Base-by-base conservation (phyloP, 805 yeast genomes). In the Hemisphaericaspora nanyangensis region DNA sequence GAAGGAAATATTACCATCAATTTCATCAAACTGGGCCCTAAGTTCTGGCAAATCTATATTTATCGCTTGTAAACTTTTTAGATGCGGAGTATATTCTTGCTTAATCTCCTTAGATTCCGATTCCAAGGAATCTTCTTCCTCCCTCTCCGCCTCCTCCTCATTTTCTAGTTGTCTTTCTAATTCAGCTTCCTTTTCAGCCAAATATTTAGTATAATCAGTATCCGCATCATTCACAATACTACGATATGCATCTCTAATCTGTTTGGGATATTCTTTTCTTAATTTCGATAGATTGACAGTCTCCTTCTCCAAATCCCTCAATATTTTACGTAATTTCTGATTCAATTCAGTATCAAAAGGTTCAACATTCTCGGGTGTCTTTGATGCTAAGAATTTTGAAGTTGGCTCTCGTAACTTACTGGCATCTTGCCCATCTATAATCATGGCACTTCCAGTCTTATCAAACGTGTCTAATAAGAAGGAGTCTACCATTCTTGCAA, bases 291-390 rank as follows among this genome's bases (percentile, higher is more conserved):
- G 73, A 40, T 67, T 71, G 1, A 78, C 71, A 0, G 87, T 77
- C 44, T 75, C 76, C 34, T 70, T 72, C 46, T 86, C 95, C 42
- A 85, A 80, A 28, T 72, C 68, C 35, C 70, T 70, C 45, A 84
- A 76, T 35, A 76, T 49, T 35, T 70, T 65, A 34, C 91, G 65
- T 20, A 85, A 71, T 39, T 68, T 56, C 41, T 76, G 80, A 55
- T 83, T 82, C 42, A 84, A 58, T 15, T 72, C 79, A 29, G 73
- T 60, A 52, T 86, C 91, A 56, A 82, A 84, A 1, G 90, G 88
- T 54, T 82, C 93, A 7, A 79, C 70, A 41, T 72, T 72, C 40
- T 63, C 69, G 29, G 31, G 47, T 5, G 66, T 58, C 26, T 51
- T 48, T 28, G 62, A 44, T 17, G 61, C 46, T 7, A 67, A 43